These are phyloP conservation scores for Penicillium sp. DNA, from an alignment of 2,329 filamentous ascomycete genomes.

Conservation along the genomic window DNA sequence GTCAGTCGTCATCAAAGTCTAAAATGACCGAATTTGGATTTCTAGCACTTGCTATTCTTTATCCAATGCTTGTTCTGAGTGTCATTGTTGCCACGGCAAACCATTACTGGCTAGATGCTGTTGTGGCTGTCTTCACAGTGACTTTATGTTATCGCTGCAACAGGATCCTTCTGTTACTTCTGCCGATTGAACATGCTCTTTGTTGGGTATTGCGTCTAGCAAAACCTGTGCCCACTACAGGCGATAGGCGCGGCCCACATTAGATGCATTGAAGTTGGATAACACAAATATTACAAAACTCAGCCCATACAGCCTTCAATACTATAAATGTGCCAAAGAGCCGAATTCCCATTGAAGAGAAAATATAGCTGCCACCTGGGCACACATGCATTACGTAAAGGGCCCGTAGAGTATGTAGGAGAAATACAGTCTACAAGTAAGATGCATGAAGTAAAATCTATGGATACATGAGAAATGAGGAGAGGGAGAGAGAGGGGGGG, in stretches of 20 bases:
- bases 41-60: slow-evolving; percentile 49
- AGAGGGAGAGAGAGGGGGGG: too few relatives aligned
- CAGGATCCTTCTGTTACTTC: slow-evolving; percentile 52
- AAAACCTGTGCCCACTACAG: slow-evolving; percentile 43
- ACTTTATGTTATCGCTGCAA: slow-evolving; percentile 52
- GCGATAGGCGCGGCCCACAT: background rate
- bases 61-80: slow-evolving; percentile 52
- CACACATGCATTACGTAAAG: too few relatives aligned
- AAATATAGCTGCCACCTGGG: too few relatives aligned
- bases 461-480: too few relatives aligned
- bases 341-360: too few relatives aligned
- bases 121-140: slow-evolving; percentile 53
- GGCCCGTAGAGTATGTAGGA: too few relatives aligned
- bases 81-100: slow-evolving; percentile 62
- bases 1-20: slow-evolving; percentile 44
- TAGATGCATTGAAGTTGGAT: too few relatives aligned
- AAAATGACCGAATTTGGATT: slow-evolving; percentile 48
- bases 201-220: slow-evolving; percentile 52
- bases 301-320: too few relatives aligned
- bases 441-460: too few relatives aligned
- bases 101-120: slow-evolving; percentile 59
- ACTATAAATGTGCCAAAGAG: too few relatives aligned
- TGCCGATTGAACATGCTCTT: slow-evolving; percentile 55
- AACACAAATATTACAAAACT: too few relatives aligned
- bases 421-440: too few relatives aligned